phyloP scores from a whole-genome alignment of 768 basidiomycete species.

The Serendipita sp. region DNA sequence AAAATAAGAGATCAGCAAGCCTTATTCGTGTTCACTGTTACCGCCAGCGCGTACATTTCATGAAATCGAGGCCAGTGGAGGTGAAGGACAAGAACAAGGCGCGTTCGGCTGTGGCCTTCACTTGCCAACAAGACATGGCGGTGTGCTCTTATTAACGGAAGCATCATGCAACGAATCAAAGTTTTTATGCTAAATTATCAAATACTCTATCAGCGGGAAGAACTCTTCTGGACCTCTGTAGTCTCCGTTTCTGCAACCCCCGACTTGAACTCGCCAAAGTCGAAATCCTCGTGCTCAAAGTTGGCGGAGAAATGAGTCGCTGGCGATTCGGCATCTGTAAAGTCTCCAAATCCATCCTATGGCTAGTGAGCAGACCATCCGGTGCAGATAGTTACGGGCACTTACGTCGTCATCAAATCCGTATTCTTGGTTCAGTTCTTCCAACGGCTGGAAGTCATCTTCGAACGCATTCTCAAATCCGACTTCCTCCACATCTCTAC shows the following conservation, averaged over 20 bases:
- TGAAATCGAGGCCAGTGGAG: background rate
- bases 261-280: slow-evolving; percentile 5
- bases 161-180: no score
- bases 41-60: background rate
- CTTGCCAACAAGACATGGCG: no score
- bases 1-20: background rate
- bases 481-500: background rate
- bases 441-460: background rate
- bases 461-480: background rate
- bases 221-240: no score
- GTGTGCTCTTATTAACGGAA: no score
- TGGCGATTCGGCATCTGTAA: background rate
- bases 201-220: no score
- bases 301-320: background rate
- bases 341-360: background rate
- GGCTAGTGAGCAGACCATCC: background rate
- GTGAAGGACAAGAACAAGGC: background rate
- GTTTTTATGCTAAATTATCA: no score
- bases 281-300: slow-evolving; percentile 2
- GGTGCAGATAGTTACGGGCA: background rate
- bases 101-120: background rate
- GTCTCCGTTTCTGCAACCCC: background rate
- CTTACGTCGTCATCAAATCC: background rate
- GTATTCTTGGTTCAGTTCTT: background rate
- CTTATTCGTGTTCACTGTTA: background rate